Conservation (phyloP, 2,329 filamentous ascomycete genomes). For the Emergomyces orientalis region DNA sequence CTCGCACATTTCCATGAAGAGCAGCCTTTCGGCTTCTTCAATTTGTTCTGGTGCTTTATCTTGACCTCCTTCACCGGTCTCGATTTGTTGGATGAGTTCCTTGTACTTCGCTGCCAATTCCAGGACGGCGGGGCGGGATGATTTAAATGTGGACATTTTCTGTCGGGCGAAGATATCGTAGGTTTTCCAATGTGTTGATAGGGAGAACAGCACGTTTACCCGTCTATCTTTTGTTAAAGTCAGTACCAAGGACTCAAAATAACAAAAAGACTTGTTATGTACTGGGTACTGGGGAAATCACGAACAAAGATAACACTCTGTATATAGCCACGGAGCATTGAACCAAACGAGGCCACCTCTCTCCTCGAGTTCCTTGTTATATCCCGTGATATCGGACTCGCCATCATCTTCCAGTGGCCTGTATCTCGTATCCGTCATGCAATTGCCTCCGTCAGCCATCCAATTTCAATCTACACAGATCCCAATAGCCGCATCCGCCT, state of each 20-base stretch:
- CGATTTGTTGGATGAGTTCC: slow-evolving; percentile 60
- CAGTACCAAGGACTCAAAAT: background rate
- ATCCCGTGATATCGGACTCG: slow-evolving; percentile 61
- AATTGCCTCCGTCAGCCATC: background rate
- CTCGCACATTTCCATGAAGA: slow-evolving; percentile 91
- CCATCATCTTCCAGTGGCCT: slow-evolving; percentile 72
- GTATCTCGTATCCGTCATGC: slow-evolving; percentile 5
- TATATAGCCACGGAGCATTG: slow-evolving; percentile 75
- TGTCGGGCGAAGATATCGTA: slow-evolving; percentile 87
- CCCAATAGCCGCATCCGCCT: background rate
- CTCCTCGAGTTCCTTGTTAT: slow-evolving; percentile 75
- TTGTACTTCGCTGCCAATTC: slow-evolving; percentile 73
- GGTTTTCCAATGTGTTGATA: slow-evolving; percentile 71
- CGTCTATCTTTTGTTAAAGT: slow-evolving; percentile 47
- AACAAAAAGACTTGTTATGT: slow-evolving; percentile 28
- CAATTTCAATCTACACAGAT: background rate
- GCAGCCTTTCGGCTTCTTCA: slow-evolving; percentile 60
- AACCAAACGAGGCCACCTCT: slow-evolving; percentile 72
- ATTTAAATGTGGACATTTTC: slow-evolving; percentile 86
- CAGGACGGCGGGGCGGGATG: slow-evolving; percentile 74
- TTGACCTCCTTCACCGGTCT: slow-evolving; percentile 41
- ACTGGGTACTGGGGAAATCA: background rate
- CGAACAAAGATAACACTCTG: slow-evolving; percentile 80
- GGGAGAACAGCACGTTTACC: slow-evolving; percentile 66
- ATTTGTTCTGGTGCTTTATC: slow-evolving; percentile 37